phyloP scores from a whole-genome alignment of 805 yeast species.

The Candida fluviatilis region DNA sequence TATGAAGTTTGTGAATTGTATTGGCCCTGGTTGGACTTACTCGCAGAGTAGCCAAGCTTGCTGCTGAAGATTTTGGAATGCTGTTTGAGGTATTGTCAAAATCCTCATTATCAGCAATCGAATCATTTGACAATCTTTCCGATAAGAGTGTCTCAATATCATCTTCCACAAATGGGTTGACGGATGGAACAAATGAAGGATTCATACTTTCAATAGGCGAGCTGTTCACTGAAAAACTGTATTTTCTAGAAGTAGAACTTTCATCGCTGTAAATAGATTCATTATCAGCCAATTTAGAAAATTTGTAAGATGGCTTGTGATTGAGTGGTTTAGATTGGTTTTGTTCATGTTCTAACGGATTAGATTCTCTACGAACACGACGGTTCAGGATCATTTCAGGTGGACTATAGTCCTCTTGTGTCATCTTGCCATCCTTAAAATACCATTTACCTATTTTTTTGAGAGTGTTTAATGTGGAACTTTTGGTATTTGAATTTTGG shows the following conservation, averaged over 20 bases:
- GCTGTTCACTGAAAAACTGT: not conserved
- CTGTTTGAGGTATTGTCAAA: not conserved
- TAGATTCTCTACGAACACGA: conserved; percentile 30
- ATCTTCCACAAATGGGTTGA: conserved; percentile 1
- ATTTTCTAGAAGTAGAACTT: not conserved
- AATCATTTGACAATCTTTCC: not conserved
- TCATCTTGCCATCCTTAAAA: conserved; percentile 38
- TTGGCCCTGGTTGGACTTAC: not conserved
- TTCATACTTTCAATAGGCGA: not conserved
- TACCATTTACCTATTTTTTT: conserved; percentile 71
- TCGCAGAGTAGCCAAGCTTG: not conserved
- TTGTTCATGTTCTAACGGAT: not conserved
- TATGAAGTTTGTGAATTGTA: not conserved
- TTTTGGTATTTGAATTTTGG: conserved; percentile 9
- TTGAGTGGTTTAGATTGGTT: not conserved
- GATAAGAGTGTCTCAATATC: not conserved
- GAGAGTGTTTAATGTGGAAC: conserved; percentile 33
- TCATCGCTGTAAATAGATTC: conserved; percentile 2
- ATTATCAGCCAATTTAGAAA: conserved; percentile 11
- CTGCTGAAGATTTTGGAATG: conserved; percentile 7
- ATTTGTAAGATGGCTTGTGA: conserved; percentile 17
- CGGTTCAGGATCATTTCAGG: conserved; percentile 70
- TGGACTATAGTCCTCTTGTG: conserved; percentile 31
- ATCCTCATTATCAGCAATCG: not conserved
- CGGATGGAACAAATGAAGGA: not conserved